Evolutionary conservation across 148 eudicot species (phyloP), one percentile per base, ranked within the genome.

Genomic region (Rhododendron griersonianum): DNA sequence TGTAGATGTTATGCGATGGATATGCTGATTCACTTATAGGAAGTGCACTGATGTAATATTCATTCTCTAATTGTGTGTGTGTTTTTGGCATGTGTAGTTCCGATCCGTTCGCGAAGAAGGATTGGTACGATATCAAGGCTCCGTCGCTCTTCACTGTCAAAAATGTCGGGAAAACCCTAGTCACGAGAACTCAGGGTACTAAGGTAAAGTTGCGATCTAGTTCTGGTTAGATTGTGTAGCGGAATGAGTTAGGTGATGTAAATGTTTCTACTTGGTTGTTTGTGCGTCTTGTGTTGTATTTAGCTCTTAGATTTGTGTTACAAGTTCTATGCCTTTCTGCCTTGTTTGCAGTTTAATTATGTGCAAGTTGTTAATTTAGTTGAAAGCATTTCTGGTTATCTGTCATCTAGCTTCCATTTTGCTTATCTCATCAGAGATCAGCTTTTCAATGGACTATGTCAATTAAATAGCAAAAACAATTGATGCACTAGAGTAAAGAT

Each of bases 91-190:
- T 48, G 47, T 45, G 61, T 83, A 91, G 94, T 1, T 86, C 75
- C 57, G 95, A 94, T 91, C 96, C 96, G 0, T 93, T 89, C 45
- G 86, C 96, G 0, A 94, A 94, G 93, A 94, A 94, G 90, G 96
- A 94, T 85, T 94, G 96, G 96, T 94, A 94, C 86, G 96, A 94
- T 63, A 86, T 94, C 84, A 94, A 94, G 84, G 96, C 96, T 4
- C 96, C 96, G 0, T 88, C 94, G 3, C 47, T 87, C 30, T 95
- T 95, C 87, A 81, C 16, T 39, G 65, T 55, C 21, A 86, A 90
- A 82, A 91, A 89, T 74, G 86, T 93, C 28, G 95, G 95, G 61
- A 93, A 93, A 63, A 93, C 95, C 28, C 91, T 93, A 3, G 92
- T 93, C 44, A 88, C 91, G 21, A 89, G 95, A 63, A 93, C 95